Percentiles rank a stretch among this genome's conserved stretches.
Conservation (phyloP, 2,329 filamentous ascomycete species). For the Camptophora hylomeconis region DNA sequence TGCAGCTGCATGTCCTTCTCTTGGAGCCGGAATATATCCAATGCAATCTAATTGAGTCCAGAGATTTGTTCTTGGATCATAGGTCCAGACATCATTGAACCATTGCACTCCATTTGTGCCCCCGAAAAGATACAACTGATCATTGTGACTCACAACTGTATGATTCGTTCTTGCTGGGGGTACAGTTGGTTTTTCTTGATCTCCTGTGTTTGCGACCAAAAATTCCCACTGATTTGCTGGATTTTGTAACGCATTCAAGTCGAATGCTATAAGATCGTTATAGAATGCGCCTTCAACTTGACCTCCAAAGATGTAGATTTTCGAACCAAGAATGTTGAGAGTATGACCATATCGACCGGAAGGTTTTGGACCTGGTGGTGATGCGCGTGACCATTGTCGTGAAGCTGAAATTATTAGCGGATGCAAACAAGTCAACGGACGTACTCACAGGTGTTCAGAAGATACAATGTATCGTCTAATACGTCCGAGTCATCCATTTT, state of each 20-base stretch:
- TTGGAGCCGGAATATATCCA: slow-evolving; percentile 85
- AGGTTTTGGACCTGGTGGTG: slow-evolving; percentile 74
- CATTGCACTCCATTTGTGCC: slow-evolving; percentile 91
- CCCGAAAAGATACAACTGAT: slow-evolving; percentile 93
- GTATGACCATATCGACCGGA: slow-evolving; percentile 92
- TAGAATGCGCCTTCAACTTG: slow-evolving; percentile 97
- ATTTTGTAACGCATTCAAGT: slow-evolving; percentile 86
- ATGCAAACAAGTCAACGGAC: slow-evolving; percentile 1
- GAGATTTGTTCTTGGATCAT: slow-evolving; percentile 66
- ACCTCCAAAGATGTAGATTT: slow-evolving; percentile 93
- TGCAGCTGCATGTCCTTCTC: slow-evolving; percentile 87
- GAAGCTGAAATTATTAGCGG: slow-evolving; percentile 52
- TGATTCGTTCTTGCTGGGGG: slow-evolving; percentile 92
- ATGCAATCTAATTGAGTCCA: slow-evolving; percentile 93
- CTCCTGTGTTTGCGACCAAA: slow-evolving; percentile 62
- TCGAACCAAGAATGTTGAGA: slow-evolving; percentile 89
- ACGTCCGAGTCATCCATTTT: slow-evolving; percentile 89
- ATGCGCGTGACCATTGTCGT: slow-evolving; percentile 90
- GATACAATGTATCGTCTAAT: slow-evolving; percentile 87
- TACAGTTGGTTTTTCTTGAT: slow-evolving; percentile 48
- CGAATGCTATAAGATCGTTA: slow-evolving; percentile 91
- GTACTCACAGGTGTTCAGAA: slow-evolving; percentile 87
- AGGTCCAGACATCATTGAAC: slow-evolving; percentile 99
- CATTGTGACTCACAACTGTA: slow-evolving; percentile 78
- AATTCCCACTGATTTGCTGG: slow-evolving; percentile 90